Conservation (phyloP, 2,329 filamentous ascomycete genomes). For the Sporothrix curviconia region DNA sequence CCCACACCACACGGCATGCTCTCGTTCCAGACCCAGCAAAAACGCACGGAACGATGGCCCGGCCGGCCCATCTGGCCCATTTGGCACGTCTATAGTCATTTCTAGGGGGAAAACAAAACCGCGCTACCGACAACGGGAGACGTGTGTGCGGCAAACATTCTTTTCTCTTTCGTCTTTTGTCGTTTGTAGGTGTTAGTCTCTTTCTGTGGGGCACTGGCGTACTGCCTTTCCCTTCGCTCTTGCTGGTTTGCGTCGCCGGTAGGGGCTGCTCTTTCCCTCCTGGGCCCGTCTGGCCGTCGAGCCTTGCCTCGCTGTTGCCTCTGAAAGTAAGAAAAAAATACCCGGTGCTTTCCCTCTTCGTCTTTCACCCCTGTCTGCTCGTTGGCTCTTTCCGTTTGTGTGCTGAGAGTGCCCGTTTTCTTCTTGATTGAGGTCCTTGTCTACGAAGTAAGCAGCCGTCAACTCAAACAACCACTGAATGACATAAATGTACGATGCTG, state of each 20-base stretch:
- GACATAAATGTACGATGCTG: too few relatives aligned
- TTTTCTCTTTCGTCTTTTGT: not conserved
- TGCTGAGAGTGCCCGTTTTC: conserved; percentile 2
- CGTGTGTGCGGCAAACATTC: not conserved
- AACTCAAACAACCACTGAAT: too few relatives aligned
- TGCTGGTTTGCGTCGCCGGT: not conserved
- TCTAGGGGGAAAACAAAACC: not conserved
- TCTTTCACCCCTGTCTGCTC: not conserved
- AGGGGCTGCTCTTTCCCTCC: not conserved
- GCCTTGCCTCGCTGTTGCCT: not conserved
- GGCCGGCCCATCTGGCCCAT: conserved; percentile 19
- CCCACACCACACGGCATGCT: conserved; percentile 4
- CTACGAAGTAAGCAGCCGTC: not conserved
- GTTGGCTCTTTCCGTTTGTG: not conserved
- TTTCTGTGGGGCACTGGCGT: not conserved
- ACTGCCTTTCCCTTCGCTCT: not conserved
- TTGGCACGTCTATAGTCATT: not conserved
- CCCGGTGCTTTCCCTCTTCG: not conserved
- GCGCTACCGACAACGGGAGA: too few relatives aligned
- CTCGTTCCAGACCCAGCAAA: conserved; percentile 15
- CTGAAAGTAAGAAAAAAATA: too few relatives aligned
- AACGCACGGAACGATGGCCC: conserved; percentile 17
- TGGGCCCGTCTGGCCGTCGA: conserved; percentile 4
- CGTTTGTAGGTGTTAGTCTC: too few relatives aligned
- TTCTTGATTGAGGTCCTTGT: conserved; percentile 11